Evolutionary conservation across 2,329 filamentous ascomycete species (phyloP), one percentile per base, ranked within the genome.

Genomic region (Hypocrella siamensis): DNA sequence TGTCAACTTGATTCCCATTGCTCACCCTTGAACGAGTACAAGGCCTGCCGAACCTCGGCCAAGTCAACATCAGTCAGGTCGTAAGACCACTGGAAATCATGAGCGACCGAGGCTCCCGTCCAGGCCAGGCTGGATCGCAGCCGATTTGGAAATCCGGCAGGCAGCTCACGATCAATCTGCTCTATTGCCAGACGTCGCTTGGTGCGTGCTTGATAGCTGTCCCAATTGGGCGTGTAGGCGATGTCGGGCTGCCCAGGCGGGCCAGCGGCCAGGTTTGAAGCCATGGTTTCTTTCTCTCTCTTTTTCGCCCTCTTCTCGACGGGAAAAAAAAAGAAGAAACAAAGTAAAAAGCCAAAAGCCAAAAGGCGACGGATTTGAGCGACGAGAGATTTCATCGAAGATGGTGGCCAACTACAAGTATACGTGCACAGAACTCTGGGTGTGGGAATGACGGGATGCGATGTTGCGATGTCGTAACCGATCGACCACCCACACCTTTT

Each of bases 161-260:
- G 70, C 0, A 74, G 42, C 0, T 48, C 46, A 4, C 45, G 56
- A 3, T 49, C 44, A 0, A 65, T 42, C 1, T 45, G 42, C 8
- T 62, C 63, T 1, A 48, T 55, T 26, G 58, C 49, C 4, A 58
- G 47, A 3, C 65, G 56, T 4, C 54, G 52, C 31, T 62, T 49
- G n/a, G 54, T 54, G 4, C 70, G 60, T 2, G 60, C 59, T 18
- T 63, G 52, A 40, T 67, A 76, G 40, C 66, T 72, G 19, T 61
- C 54, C 27, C 55, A 53, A 37, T 73, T 55, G 0, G 71, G 70
- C 2, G 60, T 53, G 44, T 75, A 76, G 2, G 51, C 51, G 34
- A 75, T 76, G 39, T 75, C 70, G 1, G 71, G 70, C 41, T 73
- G 68, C 16, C 60, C 59, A 2, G 52, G 51, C 2, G 56, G 57